Evolutionary conservation across 805 yeast species (phyloP).

Genomic region (Ogataea ramenticola): DNA sequence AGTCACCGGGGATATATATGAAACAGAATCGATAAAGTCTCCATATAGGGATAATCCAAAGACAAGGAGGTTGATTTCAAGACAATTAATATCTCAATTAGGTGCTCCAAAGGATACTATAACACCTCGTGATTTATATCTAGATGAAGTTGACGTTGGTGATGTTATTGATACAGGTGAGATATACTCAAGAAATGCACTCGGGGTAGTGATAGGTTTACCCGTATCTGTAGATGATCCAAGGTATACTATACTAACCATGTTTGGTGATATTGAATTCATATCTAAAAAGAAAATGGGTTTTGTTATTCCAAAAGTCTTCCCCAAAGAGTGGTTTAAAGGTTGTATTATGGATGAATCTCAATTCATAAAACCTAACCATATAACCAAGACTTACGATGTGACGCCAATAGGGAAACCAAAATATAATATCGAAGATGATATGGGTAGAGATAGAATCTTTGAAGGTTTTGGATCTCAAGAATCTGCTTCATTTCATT

Average conservation of each 20-base stretch:
- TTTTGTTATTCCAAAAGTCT: constrained; percentile 47
- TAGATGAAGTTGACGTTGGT: constrained; percentile 38
- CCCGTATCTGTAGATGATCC: constrained; percentile 45
- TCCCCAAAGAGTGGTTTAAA: constrained; percentile 32
- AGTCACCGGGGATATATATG: neutral
- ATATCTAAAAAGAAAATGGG: constrained; percentile 36
- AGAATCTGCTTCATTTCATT: constrained; percentile 1
- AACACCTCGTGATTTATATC: constrained; percentile 16
- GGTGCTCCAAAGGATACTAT: constrained; percentile 10
- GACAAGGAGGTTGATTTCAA: neutral
- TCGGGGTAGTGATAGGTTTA: constrained; percentile 47
- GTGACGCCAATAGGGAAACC: constrained; percentile 26
- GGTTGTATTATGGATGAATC: constrained; percentile 23
- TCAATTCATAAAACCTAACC: constrained; percentile 10
- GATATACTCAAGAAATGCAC: constrained; percentile 33
- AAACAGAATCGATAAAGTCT: neutral
- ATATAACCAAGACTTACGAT: constrained; percentile 2
- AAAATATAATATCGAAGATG: constrained; percentile 24
- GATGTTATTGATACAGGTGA: constrained; percentile 52
- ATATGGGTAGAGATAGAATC: constrained; percentile 17
- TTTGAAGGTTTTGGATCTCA: constrained; percentile 21
- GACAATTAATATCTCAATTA: constrained; percentile 8
- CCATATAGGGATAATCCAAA: neutral
- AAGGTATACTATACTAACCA: constrained; percentile 48
- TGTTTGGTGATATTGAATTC: constrained; percentile 50